Evolutionary conservation across 306 rosid species (phyloP).

Genomic region (Arachis stenosperma): DNA sequence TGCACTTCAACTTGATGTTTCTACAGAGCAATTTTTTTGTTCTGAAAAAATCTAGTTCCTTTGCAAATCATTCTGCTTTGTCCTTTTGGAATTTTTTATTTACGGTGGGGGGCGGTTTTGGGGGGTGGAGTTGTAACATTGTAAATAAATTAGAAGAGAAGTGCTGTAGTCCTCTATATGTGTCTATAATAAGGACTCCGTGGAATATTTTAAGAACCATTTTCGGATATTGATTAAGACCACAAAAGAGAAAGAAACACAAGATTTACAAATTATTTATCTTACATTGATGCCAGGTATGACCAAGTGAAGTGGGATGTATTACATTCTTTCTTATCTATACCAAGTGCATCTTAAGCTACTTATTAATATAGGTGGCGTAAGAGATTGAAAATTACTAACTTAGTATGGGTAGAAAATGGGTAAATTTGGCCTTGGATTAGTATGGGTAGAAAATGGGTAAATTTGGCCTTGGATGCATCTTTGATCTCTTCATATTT

Average conservation of each 20-base stretch:
- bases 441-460: slow-evolving; percentile 18
- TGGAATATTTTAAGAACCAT: not conserved
- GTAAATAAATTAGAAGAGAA: not conserved
- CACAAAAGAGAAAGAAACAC: not conserved
- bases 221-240: not conserved
- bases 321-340: not conserved
- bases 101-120: not conserved
- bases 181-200: not conserved
- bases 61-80: slow-evolving; percentile 4
- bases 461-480: slow-evolving; percentile 23
- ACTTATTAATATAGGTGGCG: not conserved
- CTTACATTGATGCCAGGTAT: slow-evolving; percentile 1
- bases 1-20: slow-evolving; percentile 4
- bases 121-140: no score
- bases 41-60: slow-evolving; percentile 29
- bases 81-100: slow-evolving; percentile 3
- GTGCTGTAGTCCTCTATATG: not conserved
- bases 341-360: not conserved
- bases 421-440: slow-evolving; percentile 27
- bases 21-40: slow-evolving; percentile 19
- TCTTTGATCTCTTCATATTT: slow-evolving; percentile 17
- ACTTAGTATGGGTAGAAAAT: slow-evolving; percentile 17
- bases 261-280: not conserved
- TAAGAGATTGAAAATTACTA: not conserved
- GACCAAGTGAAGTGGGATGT: not conserved